Percentiles rank a stretch among this genome's conserved stretches.
Conservation (phyloP, 2,329 filamentous ascomycete genomes). For the Epichloe baconii region DNA sequence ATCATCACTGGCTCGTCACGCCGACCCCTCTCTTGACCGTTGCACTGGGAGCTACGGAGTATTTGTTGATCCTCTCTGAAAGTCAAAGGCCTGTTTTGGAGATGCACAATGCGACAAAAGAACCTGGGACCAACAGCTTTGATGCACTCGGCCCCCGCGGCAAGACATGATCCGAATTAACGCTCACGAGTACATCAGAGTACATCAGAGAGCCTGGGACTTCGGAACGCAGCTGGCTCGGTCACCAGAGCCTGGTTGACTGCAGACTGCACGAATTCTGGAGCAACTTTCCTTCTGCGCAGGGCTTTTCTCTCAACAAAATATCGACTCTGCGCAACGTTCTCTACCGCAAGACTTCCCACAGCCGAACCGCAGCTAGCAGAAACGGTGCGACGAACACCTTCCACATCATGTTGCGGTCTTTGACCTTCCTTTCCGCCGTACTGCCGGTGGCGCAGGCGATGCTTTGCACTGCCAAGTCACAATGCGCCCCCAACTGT, state of each 20-base stretch:
- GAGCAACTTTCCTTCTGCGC: neutral
- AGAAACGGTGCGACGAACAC: neutral
- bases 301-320: no score
- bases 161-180: neutral
- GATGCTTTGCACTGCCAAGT: conserved; percentile 32
- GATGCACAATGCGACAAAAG: no score
- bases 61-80: no score
- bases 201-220: neutral
- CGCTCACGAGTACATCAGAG: neutral
- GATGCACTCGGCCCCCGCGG: neutral
- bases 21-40: neutral
- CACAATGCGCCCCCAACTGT: conserved; percentile 36
- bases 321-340: no score
- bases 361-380: no score
- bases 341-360: no score
- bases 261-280: neutral
- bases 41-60: neutral
- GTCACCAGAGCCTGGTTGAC: neutral
- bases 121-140: neutral
- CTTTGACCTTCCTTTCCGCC: neutral
- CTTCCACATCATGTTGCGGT: neutral
- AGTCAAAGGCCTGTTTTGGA: no score
- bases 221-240: neutral
- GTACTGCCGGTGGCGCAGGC: conserved; percentile 12
- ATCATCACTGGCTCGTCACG: no score